A percentile compares a stretch with the other conserved stretches of the same genome.
These are phyloP conservation scores for Ophiostoma quercus DNA, from an alignment of 2,329 filamentous ascomycete species.

Conservation along the genomic window DNA sequence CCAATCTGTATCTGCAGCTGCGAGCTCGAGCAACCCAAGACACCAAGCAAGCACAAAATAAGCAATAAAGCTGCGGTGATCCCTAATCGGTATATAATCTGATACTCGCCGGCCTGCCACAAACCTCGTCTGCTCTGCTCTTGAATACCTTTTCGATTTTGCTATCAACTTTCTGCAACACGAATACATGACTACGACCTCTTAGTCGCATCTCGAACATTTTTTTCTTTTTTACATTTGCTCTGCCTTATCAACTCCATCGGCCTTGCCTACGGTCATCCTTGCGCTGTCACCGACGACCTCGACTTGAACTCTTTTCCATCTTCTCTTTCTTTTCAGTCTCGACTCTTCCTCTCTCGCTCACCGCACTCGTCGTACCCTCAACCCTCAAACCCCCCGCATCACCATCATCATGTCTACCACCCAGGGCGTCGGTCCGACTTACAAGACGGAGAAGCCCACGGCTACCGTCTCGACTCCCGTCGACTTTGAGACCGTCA, in stretches of 20 bases:
- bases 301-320: conserved; percentile 14
- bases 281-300: background rate
- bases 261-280: conserved; percentile 2
- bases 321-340: background rate
- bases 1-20: background rate
- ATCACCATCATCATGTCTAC: conserved; percentile 35
- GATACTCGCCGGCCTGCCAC: background rate
- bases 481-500: conserved; percentile 78
- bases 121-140: background rate
- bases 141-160: background rate
- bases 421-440: conserved; percentile 68
- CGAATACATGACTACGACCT: background rate
- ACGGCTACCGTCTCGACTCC: conserved; percentile 82
- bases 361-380: conserved; percentile 34
- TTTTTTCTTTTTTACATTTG: background rate
- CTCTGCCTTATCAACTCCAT: background rate
- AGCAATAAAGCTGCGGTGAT: background rate
- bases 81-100: background rate
- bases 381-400: conserved; percentile 27
- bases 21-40: background rate
- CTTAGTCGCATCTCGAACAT: conserved; percentile 5
- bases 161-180: background rate
- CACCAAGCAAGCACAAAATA: background rate
- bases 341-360: background rate
- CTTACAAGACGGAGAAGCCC: conserved; percentile 72